phyloP scores from a whole-genome alignment of 352 stramenopile genomes.

The Peronospora farinosa region DNA sequence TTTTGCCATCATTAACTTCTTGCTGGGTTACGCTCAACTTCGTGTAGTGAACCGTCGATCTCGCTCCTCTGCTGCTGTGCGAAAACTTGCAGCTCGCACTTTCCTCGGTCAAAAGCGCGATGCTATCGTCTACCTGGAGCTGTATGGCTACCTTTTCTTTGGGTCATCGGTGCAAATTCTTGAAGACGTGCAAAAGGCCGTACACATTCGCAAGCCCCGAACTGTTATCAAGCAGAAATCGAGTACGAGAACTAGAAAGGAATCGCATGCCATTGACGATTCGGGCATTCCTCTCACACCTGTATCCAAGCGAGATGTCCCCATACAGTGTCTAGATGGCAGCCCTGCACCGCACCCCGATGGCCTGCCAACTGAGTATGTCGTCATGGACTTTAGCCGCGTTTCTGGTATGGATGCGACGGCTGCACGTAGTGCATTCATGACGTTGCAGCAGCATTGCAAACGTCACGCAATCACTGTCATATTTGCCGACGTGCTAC shows the following conservation, averaged over 20 bases:
- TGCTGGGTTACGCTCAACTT: constrained; percentile 72
- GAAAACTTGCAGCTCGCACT: constrained; percentile 59
- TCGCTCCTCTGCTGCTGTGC: constrained; percentile 52
- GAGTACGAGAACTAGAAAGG: constrained; percentile 12
- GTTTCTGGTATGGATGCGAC: constrained; percentile 88
- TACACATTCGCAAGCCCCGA: constrained; percentile 50
- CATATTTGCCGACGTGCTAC: constrained; percentile 62
- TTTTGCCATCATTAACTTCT: constrained; percentile 83
- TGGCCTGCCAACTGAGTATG: constrained; percentile 64
- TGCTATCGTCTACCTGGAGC: constrained; percentile 70
- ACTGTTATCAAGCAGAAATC: constrained; percentile 17
- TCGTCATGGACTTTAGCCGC: constrained; percentile 86
- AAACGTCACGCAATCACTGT: constrained; percentile 61
- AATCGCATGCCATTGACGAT: constrained; percentile 20
- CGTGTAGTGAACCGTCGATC: constrained; percentile 60
- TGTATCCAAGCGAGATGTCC: constrained; percentile 42
- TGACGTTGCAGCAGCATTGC: constrained; percentile 79
- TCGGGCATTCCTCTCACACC: constrained; percentile 45
- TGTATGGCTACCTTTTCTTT: constrained; percentile 85
- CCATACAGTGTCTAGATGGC: constrained; percentile 69
- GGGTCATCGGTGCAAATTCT: constrained; percentile 80
- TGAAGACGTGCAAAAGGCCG: constrained; percentile 68
- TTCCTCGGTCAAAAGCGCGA: constrained; percentile 59
- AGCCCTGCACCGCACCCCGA: constrained; percentile 38
- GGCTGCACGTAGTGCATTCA: constrained; percentile 70